phyloP scores from a whole-genome alignment of 306 rosid genomes.

The Inga laurina region DNA sequence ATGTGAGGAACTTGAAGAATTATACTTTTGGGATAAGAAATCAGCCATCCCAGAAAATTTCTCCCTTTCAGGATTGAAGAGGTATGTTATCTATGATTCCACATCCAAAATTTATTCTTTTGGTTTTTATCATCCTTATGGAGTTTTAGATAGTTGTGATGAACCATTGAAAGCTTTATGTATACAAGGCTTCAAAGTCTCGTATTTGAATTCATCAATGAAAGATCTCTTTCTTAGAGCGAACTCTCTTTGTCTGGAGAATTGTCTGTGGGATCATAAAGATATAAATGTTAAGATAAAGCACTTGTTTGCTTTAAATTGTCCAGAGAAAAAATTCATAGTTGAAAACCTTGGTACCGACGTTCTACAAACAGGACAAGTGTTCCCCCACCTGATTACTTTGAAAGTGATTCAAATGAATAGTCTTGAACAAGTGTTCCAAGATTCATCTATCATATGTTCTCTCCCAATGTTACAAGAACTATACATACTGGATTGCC shows the following conservation, averaged over 20 bases:
- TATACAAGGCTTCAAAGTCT: background rate
- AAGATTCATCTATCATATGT: background rate
- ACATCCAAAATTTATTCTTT: too few species aligned
- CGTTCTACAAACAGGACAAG: background rate
- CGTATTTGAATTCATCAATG: background rate
- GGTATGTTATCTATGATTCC: background rate
- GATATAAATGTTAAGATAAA: background rate
- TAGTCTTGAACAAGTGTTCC: background rate
- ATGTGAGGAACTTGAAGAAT: background rate
- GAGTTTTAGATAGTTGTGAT: background rate
- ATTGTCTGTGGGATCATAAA: background rate
- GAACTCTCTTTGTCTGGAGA: background rate
- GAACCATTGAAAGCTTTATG: background rate
- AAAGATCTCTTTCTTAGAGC: background rate
- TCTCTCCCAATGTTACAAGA: background rate
- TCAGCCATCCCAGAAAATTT: background rate
- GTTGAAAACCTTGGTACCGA: background rate
- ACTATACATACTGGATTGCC: fast-evolving
- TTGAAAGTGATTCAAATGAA: fast-evolving
- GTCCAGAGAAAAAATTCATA: background rate
- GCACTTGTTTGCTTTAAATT: background rate
- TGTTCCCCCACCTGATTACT: background rate
- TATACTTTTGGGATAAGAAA: background rate
- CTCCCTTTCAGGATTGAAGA: background rate
- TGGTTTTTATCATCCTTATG: too few species aligned